These are phyloP conservation scores for Stenogyne calaminthoides DNA, from an alignment of 305 asterid species.

Conservation along the genomic window DNA sequence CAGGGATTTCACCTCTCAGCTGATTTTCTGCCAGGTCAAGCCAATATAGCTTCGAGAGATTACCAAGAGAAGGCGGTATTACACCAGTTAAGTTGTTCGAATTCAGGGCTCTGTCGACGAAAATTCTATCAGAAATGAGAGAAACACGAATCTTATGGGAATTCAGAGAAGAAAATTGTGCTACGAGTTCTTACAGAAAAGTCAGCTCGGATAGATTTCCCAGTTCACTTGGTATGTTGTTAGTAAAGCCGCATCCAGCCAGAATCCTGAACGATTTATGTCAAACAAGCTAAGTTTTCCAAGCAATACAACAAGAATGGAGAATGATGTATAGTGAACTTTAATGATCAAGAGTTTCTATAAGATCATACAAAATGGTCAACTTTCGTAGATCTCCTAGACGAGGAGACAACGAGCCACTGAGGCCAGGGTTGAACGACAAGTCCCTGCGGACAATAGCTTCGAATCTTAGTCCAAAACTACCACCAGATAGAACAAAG, in stretches of 20 bases:
- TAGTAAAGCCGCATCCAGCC: conserved; percentile 88
- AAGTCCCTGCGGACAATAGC: conserved; percentile 63
- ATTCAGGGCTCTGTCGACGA: conserved; percentile 72
- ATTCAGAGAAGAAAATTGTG: neutral
- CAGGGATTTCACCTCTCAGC: conserved; percentile 75
- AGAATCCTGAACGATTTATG: conserved; percentile 62
- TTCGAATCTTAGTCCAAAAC: conserved; percentile 18
- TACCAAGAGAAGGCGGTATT: conserved; percentile 82
- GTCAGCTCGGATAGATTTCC: conserved; percentile 78
- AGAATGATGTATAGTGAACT: neutral
- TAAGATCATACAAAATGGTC: conserved; percentile 65
- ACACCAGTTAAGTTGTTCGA: conserved; percentile 82
- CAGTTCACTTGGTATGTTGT: conserved; percentile 73
- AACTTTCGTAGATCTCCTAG: conserved; percentile 76
- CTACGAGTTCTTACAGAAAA: conserved; percentile 62
- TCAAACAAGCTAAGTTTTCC: neutral
- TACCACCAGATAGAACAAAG: neutral
- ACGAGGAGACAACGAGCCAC: conserved; percentile 74
- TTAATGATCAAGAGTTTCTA: conserved; percentile 13
- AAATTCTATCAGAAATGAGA: neutral
- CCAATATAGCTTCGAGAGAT: conserved; percentile 85
- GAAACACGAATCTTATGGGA: neutral
- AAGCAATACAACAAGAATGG: neutral
- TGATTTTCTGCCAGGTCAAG: conserved; percentile 87
- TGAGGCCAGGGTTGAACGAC: conserved; percentile 82